phyloP scores from a whole-genome alignment of 2,329 filamentous ascomycete species.

The Alternaria infectoria region DNA sequence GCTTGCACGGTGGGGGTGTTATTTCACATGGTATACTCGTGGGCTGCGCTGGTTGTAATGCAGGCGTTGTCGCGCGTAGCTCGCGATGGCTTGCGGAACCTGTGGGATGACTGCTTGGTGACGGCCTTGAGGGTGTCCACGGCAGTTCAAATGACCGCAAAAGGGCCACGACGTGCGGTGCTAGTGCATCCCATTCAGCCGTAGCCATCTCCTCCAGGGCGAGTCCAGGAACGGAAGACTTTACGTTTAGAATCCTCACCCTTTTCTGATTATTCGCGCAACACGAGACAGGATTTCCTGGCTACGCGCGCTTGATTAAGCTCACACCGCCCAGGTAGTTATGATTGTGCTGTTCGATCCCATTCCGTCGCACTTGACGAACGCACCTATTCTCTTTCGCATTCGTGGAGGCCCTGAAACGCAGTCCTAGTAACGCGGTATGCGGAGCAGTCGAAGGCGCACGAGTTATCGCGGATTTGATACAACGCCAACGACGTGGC shows the following conservation, averaged over 20 bases:
- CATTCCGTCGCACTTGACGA: background rate
- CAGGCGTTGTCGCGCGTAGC: background rate
- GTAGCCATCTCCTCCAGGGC: background rate
- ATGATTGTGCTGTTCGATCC: rapidly evolving
- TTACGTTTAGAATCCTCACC: background rate
- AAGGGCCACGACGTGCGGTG: background rate
- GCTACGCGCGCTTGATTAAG: background rate
- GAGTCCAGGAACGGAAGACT: background rate
- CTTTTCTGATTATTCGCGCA: background rate
- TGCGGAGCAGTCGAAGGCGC: background rate
- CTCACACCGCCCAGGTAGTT: background rate
- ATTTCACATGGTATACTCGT: background rate
- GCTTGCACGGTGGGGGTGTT: background rate
- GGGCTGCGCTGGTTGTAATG: background rate
- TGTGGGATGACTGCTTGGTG: background rate
- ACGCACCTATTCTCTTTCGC: background rate
- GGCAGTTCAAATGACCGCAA: background rate
- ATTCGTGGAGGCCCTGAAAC: background rate
- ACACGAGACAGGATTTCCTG: background rate
- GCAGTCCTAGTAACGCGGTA: background rate
- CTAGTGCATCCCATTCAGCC: background rate
- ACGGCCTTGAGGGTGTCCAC: background rate
- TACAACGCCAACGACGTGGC: background rate
- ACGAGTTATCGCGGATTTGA: background rate
- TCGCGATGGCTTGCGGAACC: background rate